Conservation (phyloP, 1,139 yeast genomes). For the Scheffersomyces insectosa region DNA sequence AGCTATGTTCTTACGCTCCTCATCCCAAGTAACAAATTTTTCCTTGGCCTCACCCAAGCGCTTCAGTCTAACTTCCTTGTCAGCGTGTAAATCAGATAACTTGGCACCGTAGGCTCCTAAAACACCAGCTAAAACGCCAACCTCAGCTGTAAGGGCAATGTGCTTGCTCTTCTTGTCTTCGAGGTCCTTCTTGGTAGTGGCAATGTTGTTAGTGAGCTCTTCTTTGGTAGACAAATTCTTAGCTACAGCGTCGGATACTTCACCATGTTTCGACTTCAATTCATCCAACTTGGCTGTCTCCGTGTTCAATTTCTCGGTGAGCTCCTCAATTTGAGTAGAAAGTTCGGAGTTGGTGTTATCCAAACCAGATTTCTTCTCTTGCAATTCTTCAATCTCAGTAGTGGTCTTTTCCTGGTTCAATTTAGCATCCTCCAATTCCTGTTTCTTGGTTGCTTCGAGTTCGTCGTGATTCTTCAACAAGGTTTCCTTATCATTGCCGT, state of each 20-base stretch:
- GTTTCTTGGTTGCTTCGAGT: constrained; percentile 48
- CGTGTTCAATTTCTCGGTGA: constrained; percentile 42
- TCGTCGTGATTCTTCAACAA: constrained; percentile 47
- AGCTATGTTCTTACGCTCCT: constrained; percentile 44
- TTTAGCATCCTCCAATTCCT: constrained; percentile 52
- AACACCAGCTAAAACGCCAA: constrained; percentile 43
- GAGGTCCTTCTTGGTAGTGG: constrained; percentile 33
- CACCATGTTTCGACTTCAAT: constrained; percentile 40
- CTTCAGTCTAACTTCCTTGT: constrained; percentile 34
- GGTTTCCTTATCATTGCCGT: constrained; percentile 46
- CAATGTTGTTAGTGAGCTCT: constrained; percentile 40
- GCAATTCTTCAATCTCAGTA: constrained; percentile 45
- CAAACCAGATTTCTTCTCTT: constrained; percentile 42
- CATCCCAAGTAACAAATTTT: constrained; percentile 43
- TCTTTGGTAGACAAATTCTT: constrained; percentile 40
- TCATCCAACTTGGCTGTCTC: constrained; percentile 42
- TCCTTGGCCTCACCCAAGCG: constrained; percentile 47
- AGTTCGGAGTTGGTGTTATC: constrained; percentile 48
- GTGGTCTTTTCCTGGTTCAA: constrained; percentile 47
- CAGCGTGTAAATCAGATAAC: constrained; percentile 39
- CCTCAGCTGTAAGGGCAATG: constrained; percentile 41
- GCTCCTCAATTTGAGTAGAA: constrained; percentile 39
- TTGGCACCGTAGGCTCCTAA: constrained; percentile 49
- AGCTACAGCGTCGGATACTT: constrained; percentile 39
- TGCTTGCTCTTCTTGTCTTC: constrained; percentile 41